phyloP scores from a whole-genome alignment of 345 rosid species.

The Turritis glabra region DNA sequence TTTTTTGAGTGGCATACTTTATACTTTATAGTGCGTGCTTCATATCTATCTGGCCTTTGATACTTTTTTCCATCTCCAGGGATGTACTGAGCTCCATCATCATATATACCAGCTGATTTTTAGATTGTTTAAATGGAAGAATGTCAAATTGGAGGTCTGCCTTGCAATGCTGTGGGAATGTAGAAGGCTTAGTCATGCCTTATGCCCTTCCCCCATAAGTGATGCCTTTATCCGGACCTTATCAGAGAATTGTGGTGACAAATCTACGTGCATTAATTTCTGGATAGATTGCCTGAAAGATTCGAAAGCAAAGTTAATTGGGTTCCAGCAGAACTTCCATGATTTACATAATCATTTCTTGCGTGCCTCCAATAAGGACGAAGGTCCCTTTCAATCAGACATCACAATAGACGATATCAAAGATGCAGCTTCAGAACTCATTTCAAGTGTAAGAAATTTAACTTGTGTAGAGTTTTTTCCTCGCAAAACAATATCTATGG shows the following conservation, averaged over 20 bases:
- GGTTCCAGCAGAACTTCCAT: conserved; percentile 61
- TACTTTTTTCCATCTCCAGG: conserved; percentile 48
- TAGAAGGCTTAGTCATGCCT: conserved; percentile 85
- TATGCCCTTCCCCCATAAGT: conserved; percentile 73
- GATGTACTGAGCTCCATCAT: conserved; percentile 50
- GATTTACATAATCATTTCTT: conserved; percentile 38
- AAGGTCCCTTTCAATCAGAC: conserved; percentile 38
- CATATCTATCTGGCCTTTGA: conserved; percentile 15
- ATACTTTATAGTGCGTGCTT: not conserved
- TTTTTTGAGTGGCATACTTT: conserved; percentile 10
- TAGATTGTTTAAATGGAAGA: conserved; percentile 53
- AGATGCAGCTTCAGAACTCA: conserved; percentile 59
- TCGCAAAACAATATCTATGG: not conserved
- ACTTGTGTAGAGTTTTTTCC: not conserved
- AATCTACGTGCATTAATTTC: conserved; percentile 49
- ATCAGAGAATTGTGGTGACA: conserved; percentile 54
- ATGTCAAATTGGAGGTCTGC: conserved; percentile 54
- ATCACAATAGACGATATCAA: conserved; percentile 55
- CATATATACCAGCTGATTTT: conserved; percentile 56
- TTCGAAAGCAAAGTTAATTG: conserved; percentile 57
- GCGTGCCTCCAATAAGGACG: conserved; percentile 31
- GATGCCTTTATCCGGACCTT: conserved; percentile 52
- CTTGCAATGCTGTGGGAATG: conserved; percentile 68
- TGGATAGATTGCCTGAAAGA: conserved; percentile 72
- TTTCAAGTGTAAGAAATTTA: conserved; percentile 59